These are phyloP conservation scores for Akanthomyces muscarius DNA, from an alignment of 2,329 filamentous ascomycete species.

Conservation along the genomic window DNA sequence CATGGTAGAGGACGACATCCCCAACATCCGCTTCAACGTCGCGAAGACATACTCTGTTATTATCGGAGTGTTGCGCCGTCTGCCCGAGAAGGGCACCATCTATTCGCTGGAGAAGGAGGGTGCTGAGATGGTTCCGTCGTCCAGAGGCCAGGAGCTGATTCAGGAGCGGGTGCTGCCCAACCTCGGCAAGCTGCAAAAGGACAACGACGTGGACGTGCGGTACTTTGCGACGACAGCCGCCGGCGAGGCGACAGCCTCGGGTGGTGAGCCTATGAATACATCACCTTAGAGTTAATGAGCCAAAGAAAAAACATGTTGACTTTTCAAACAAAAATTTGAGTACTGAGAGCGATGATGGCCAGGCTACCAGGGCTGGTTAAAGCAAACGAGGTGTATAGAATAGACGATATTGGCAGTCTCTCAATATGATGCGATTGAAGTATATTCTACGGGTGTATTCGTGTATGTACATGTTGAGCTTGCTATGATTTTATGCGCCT, in stretches of 20 bases:
- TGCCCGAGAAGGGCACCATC: slow-evolving; percentile 85
- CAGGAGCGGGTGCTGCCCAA: slow-evolving; percentile 83
- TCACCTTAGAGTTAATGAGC: slow-evolving; percentile 53
- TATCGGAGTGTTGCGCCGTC: slow-evolving; percentile 84
- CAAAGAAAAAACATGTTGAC: slow-evolving; percentile 21
- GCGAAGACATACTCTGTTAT: slow-evolving; percentile 94
- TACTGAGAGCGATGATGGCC: slow-evolving; percentile 8
- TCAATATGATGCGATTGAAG: slow-evolving; percentile 6
- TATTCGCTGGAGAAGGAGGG: slow-evolving; percentile 79
- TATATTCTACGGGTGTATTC: slow-evolving; percentile 21
- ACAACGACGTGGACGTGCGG: slow-evolving; percentile 95
- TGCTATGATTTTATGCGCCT: slow-evolving; percentile 14
- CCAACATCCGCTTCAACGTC: slow-evolving; percentile 99
- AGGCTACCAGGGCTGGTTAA: slow-evolving; percentile 4
- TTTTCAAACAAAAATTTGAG: slow-evolving; percentile 11
- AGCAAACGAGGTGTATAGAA: slow-evolving; percentile 12
- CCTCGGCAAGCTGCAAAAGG: slow-evolving; percentile 91
- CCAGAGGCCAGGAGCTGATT: slow-evolving; percentile 73
- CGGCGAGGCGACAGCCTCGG: slow-evolving; percentile 47
- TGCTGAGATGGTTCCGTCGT: slow-evolving; percentile 57
- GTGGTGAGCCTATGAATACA: slow-evolving; percentile 61
- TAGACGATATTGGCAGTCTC: slow-evolving; percentile 9
- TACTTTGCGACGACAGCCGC: slow-evolving; percentile 94
- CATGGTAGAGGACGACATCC: slow-evolving; percentile 89
- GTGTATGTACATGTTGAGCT: slow-evolving; percentile 17